Evolutionary conservation across 2,329 filamentous ascomycete genomes (phyloP), one percentile per base, ranked within the genome.

Genomic region (Xylariaceae sp.): DNA sequence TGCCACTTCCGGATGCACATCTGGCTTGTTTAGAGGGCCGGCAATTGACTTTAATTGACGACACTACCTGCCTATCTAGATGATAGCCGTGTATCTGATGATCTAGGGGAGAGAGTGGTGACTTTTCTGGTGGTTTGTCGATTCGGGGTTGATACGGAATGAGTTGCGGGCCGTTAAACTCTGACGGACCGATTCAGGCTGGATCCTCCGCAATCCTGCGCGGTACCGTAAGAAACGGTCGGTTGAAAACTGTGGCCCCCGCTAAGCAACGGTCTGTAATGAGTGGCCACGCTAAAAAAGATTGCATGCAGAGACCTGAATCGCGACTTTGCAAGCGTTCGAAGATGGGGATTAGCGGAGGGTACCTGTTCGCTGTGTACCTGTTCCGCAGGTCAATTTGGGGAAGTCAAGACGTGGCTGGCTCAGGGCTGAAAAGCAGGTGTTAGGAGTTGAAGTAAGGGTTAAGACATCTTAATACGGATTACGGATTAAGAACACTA

Each of bases 361-460:
- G 35, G 44, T 35, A 49, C 17, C 30, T 13, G 52, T 51, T 51
- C 60, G 57, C 60, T 44, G 58, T 50, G 51, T 55, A 58, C 56
- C 51, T 62, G 54, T 59, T 53, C 57, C 44, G 51, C 56, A 30
- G 23, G 23, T 30, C 4, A 5, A 30, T 55, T 48, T 52, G n/a
- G 48, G 51, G 54, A 42, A 55, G 34, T 60, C 60, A 49, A 60
- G 54, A 60, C 60, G 65, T 62, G 67, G 66, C 66, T 56, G 56
- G 57, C 54, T n/a, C 42, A 15, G 42, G 42, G 42, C 42, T 45
- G 57, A 57, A 51, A 66, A 61, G 51, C 48, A 53, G 53, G 13
- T 30, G 23, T 30, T 30, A 30, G 23, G 23, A 30, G 23, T 30
- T 30, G 17, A 30, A 30, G 23, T 30, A 30, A 30, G 23, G 23